phyloP scores from a whole-genome alignment of 2,329 filamentous ascomycete species.

The Pseudocercospora ulei region DNA sequence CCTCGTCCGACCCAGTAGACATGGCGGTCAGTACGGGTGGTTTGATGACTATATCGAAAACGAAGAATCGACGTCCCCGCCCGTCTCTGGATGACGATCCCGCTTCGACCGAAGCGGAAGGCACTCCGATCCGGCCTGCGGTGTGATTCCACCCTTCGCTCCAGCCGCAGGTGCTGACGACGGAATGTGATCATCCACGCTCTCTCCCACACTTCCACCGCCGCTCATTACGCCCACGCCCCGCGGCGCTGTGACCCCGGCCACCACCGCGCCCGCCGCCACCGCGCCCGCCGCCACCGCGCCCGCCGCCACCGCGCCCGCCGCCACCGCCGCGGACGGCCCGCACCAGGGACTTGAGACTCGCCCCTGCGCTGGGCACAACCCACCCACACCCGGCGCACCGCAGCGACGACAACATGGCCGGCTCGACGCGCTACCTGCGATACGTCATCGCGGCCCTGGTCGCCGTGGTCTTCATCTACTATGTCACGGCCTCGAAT shows the following conservation, averaged over 20 bases:
- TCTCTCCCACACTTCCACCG: background rate
- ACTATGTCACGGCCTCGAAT: conserved; percentile 64
- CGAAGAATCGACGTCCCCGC: too few species aligned
- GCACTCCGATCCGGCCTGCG: too few species aligned
- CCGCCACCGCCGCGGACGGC: background rate
- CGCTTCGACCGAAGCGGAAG: too few species aligned
- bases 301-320: conserved; percentile 1
- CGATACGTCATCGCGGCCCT: conserved; percentile 68
- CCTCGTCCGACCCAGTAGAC: too few species aligned
- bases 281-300: background rate
- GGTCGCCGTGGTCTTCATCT: conserved; percentile 70
- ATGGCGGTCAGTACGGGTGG: too few species aligned
- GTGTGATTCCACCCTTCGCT: too few species aligned
- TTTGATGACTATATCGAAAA: too few species aligned
- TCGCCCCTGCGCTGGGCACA: conserved; percentile 6
- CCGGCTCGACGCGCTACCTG: conserved; percentile 61
- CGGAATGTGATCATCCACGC: background rate
- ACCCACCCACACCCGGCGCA: conserved; percentile 4
- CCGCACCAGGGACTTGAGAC: conserved; percentile 1
- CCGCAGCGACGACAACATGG: conserved; percentile 41
- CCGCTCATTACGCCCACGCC: background rate
- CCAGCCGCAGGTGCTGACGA: conserved; percentile 7
- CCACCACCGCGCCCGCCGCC: background rate
- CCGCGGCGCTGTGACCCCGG: background rate
- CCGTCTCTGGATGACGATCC: too few species aligned